Evolutionary conservation across 441 rosid species (phyloP).

Genomic region (Gossypium gossypioides): DNA sequence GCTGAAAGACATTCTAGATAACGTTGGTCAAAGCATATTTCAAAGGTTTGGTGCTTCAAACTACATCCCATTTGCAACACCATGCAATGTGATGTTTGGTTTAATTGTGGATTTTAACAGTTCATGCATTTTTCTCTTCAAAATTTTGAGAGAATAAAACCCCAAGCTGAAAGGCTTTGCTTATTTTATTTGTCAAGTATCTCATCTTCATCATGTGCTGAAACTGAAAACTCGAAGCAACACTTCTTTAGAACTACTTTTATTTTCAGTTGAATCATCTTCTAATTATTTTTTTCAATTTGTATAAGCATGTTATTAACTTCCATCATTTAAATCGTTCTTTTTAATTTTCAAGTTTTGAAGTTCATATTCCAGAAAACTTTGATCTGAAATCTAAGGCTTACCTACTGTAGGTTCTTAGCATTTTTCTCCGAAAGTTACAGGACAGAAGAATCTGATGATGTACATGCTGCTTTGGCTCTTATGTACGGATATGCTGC

Average conservation of each 20-base stretch:
- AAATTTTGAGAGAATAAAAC: neutral
- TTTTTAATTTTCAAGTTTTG: neutral
- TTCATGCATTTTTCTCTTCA: neutral
- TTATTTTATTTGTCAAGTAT: neutral
- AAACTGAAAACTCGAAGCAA: neutral
- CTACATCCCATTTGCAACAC: neutral
- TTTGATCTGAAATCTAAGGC: slow-evolving; percentile 11
- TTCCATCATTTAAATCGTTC: neutral
- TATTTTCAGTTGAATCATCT: neutral
- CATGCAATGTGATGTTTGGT: neutral
- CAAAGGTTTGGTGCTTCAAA: slow-evolving; percentile 48
- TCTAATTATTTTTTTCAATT: neutral
- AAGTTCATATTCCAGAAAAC: neutral
- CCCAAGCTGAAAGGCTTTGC: slow-evolving; percentile 3
- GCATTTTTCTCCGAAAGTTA: slow-evolving; percentile 77
- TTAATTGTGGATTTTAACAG: neutral
- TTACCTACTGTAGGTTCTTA: slow-evolving; percentile 51
- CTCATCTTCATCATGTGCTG: neutral
- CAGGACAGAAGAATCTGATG: slow-evolving; percentile 83
- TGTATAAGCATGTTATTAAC: neutral
- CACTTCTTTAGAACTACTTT: neutral
- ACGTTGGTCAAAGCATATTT: slow-evolving; percentile 70
- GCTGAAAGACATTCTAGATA: slow-evolving; percentile 80
- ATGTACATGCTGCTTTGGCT: slow-evolving; percentile 98
- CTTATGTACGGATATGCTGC: slow-evolving; percentile 99